Evolutionary conservation across 805 yeast species (phyloP).

Genomic region (Starmerella vitae): DNA sequence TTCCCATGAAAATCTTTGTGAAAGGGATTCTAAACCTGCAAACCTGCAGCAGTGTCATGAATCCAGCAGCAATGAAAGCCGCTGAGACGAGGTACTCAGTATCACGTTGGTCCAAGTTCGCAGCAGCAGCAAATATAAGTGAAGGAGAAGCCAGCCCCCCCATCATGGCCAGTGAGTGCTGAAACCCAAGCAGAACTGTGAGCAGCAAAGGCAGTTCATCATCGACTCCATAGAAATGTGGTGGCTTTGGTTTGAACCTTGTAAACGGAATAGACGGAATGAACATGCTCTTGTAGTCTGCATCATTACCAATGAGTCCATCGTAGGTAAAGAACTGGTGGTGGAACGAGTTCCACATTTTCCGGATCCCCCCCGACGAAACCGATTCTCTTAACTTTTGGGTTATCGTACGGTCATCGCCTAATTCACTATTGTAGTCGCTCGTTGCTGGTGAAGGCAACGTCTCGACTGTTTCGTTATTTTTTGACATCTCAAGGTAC

Average conservation of each 20-base stretch:
- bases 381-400: conserved; percentile 1
- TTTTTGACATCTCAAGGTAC: too few species aligned
- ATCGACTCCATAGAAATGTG: conserved; percentile 57
- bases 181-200: conserved; percentile 69
- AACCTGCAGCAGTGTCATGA: conserved; percentile 61
- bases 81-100: conserved; percentile 60
- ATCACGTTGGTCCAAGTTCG: conserved; percentile 39
- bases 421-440: neutral
- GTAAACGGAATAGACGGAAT: conserved; percentile 67
- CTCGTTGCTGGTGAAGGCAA: neutral
- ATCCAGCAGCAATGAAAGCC: conserved; percentile 54
- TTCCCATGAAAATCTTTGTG: conserved; percentile 69
- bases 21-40: conserved; percentile 63
- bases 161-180: conserved; percentile 79
- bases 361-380: neutral
- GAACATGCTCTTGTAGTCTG: conserved; percentile 67
- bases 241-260: conserved; percentile 45
- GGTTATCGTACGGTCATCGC: conserved; percentile 5
- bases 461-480: neutral
- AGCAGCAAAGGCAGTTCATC: conserved; percentile 69
- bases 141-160: conserved; percentile 88
- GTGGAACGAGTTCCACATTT: conserved; percentile 2
- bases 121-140: conserved; percentile 49
- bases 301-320: conserved; percentile 67
- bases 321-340: conserved; percentile 49